A percentile compares a stretch with the other conserved stretches of the same genome.
phyloP scores from a whole-genome alignment of 176 grass and related monocot species.

The Rhipidocladum racemiflorum region DNA sequence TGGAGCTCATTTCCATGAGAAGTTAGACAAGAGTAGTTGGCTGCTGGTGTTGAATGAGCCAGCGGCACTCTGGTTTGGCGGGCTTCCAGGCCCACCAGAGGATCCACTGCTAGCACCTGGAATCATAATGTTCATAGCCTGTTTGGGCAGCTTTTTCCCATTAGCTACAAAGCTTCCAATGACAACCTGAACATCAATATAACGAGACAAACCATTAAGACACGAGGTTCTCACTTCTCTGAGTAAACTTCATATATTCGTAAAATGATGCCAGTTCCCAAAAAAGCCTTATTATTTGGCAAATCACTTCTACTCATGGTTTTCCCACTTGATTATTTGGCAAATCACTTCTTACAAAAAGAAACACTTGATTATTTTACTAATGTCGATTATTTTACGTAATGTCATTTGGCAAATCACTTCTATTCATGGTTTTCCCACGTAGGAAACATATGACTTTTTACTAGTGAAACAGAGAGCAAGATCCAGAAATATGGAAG shows the following conservation, averaged over 20 bases:
- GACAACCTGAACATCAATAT: constrained; percentile 45
- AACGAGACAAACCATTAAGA: constrained; percentile 7
- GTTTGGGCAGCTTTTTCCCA: constrained; percentile 41
- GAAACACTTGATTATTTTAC: not conserved
- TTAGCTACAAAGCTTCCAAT: constrained; percentile 51
- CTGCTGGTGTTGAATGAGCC: constrained; percentile 19
- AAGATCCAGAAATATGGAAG: not conserved
- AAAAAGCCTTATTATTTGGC: not conserved
- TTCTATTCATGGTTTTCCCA: not conserved
- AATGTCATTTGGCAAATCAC: not conserved
- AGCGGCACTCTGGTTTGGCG: constrained; percentile 31
- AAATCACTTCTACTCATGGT: no score
- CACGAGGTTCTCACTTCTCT: not conserved
- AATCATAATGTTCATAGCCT: not conserved
- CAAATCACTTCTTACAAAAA: no score
- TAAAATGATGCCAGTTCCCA: not conserved
- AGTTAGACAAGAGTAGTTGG: constrained; percentile 41
- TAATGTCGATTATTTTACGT: not conserved
- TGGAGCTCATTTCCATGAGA: constrained; percentile 46
- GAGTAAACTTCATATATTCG: not conserved
- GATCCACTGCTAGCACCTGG: constrained; percentile 35
- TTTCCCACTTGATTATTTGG: no score
- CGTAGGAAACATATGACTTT: not conserved
- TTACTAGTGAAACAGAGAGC: not conserved
- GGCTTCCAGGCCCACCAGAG: constrained; percentile 35